These are phyloP conservation scores for Collybia nuda DNA, from an alignment of 768 basidiomycete genomes.

Conservation along the genomic window DNA sequence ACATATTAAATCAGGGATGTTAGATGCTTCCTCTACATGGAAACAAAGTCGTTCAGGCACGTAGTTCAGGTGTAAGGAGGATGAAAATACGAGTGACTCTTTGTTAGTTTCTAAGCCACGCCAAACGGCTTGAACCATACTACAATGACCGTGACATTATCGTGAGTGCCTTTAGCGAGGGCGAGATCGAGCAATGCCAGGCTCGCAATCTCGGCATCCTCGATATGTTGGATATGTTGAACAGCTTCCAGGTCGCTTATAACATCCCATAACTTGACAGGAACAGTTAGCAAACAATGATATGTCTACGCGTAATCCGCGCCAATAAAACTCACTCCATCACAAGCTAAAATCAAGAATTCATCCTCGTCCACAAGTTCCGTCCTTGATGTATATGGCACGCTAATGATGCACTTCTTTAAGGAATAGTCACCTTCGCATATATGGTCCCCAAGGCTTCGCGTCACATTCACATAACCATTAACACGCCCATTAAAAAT, in stretches of 20 bases:
- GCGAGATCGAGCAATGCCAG: conserved; percentile 78
- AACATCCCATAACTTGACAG: conserved; percentile 90
- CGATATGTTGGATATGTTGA: conserved; percentile 70
- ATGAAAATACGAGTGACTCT: too few species aligned
- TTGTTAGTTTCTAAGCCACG: too few species aligned
- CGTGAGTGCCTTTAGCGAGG: conserved; percentile 83
- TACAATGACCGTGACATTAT: conserved; percentile 92
- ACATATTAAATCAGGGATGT: too few species aligned
- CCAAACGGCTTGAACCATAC: conserved; percentile 65
- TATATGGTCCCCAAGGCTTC: conserved; percentile 59
- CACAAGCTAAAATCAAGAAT: conserved; percentile 93
- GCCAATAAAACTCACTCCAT: conserved; percentile 69
- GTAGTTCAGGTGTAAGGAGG: too few species aligned
- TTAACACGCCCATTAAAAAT: conserved; percentile 99
- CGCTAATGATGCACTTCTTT: conserved; percentile 99
- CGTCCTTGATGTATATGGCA: conserved; percentile 98
- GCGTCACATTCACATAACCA: conserved; percentile 95
- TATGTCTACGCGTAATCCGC: background rate
- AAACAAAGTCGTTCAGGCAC: too few species aligned
- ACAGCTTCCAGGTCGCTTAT: conserved; percentile 88
- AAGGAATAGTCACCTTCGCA: conserved; percentile 79
- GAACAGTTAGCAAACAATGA: conserved; percentile 10
- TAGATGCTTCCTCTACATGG: too few species aligned
- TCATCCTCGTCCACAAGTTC: conserved; percentile 89
- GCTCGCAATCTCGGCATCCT: conserved; percentile 84